A percentile compares a stretch with the other conserved stretches of the same genome.
Evolutionary conservation across 1,284 basidiomycete species (phyloP).

Genomic region (Cryptococcus jaspeensis): DNA sequence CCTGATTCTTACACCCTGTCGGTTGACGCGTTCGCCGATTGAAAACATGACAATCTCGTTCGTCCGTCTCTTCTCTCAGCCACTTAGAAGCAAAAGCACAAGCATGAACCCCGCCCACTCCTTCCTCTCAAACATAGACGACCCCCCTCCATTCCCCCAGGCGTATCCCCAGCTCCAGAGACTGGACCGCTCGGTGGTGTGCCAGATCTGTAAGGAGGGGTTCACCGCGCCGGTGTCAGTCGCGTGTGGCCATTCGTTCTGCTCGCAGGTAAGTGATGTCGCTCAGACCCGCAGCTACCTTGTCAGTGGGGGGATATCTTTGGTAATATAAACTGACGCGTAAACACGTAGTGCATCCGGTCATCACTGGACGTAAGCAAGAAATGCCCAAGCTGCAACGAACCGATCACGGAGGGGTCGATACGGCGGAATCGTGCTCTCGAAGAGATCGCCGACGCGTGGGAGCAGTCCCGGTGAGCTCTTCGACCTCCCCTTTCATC

Average conservation of each 20-base stretch:
- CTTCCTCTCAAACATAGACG: constrained; percentile 29
- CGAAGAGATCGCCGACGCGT: constrained; percentile 47
- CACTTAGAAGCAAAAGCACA: too few relatives aligned
- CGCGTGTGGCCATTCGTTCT: constrained; percentile 50
- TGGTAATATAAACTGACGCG: not conserved
- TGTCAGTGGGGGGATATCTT: too few relatives aligned
- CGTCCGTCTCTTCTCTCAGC: too few relatives aligned
- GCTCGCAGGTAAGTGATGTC: constrained; percentile 40
- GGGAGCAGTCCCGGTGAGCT: constrained; percentile 44
- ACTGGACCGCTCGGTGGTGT: constrained; percentile 39
- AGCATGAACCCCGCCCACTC: constrained; percentile 42
- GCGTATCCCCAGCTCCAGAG: constrained; percentile 32
- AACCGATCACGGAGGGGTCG: constrained; percentile 34
- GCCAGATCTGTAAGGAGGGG: constrained; percentile 47
- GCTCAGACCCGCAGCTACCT: constrained; percentile 4
- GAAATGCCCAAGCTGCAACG: constrained; percentile 43
- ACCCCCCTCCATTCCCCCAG: constrained; percentile 38
- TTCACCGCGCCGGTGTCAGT: constrained; percentile 45
- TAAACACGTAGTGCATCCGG: constrained; percentile 37
- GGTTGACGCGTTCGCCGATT: too few relatives aligned
- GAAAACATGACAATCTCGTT: too few relatives aligned
- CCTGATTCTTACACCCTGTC: too few relatives aligned
- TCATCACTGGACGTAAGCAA: constrained; percentile 36
- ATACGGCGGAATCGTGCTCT: constrained; percentile 45
- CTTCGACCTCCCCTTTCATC: not conserved